These are phyloP conservation scores for Quercus phellos DNA, from an alignment of 331 rosid species.

Conservation along the genomic window DNA sequence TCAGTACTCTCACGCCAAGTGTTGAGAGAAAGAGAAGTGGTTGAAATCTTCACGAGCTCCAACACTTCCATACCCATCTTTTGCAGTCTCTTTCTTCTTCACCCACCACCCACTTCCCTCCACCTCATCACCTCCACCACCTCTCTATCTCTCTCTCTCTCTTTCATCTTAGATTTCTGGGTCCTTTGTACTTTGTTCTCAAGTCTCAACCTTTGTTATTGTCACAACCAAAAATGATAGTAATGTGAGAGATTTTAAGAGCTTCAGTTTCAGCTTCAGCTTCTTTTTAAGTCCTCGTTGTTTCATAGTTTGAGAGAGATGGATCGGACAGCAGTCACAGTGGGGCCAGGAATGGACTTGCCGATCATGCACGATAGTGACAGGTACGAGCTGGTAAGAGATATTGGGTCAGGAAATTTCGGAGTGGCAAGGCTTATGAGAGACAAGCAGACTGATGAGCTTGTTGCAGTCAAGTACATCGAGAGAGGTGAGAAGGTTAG, in stretches of 20 bases:
- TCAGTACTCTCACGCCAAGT: too few species aligned
- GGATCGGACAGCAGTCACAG: slow-evolving; percentile 53
- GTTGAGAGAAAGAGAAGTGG: slow-evolving; percentile 26
- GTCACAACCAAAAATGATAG: neutral
- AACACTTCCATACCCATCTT: slow-evolving; percentile 26
- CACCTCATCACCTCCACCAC: slow-evolving; percentile 45
- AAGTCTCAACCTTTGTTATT: neutral
- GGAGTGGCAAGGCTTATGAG: slow-evolving; percentile 95
- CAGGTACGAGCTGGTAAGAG: slow-evolving; percentile 79
- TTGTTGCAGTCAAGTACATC: slow-evolving; percentile 92
- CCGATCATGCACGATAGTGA: slow-evolving; percentile 94
- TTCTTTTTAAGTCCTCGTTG: neutral
- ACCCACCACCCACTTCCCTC: slow-evolving; percentile 34
- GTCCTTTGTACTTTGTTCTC: neutral
- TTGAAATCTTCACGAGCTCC: slow-evolving; percentile 64
- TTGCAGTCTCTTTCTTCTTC: slow-evolving; percentile 41
- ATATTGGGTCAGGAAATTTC: slow-evolving; percentile 90
- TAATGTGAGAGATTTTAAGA: slow-evolving; percentile 18
- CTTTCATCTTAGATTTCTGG: slow-evolving; percentile 25
- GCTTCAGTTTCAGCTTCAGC: slow-evolving; percentile 7
- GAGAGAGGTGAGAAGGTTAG: slow-evolving; percentile 98
- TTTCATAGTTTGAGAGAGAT: slow-evolving; percentile 20
- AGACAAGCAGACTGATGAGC: slow-evolving; percentile 80
- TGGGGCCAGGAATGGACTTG: slow-evolving; percentile 77
- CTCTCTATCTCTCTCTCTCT: slow-evolving; percentile 18